These are phyloP conservation scores for Suhomyces guaymorum DNA, from an alignment of 1,139 yeast genomes.

Conservation along the genomic window DNA sequence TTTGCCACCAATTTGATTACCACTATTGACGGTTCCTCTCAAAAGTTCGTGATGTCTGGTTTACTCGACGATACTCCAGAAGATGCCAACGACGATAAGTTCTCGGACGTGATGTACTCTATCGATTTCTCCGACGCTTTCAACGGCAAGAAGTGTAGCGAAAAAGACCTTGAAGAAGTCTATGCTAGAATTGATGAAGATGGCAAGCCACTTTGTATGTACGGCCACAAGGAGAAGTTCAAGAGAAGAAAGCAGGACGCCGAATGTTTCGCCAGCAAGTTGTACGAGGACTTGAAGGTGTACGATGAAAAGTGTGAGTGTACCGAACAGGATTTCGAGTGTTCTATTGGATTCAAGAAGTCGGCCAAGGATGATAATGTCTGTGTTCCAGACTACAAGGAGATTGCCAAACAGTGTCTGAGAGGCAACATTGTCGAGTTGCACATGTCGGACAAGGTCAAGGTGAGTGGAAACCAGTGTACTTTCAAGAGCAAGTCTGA, in stretches of 20 bases:
- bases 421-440: too few species aligned
- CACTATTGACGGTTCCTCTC: constrained; percentile 74
- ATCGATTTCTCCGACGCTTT: constrained; percentile 66
- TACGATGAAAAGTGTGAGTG: constrained; percentile 67
- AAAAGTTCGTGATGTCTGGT: constrained; percentile 60
- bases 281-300: constrained; percentile 59
- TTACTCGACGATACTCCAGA: constrained; percentile 26
- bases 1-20: constrained; percentile 53
- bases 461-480: background rate
- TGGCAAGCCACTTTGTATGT: constrained; percentile 62
- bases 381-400: constrained; percentile 55
- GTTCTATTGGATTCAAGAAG: constrained; percentile 57
- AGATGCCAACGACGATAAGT: constrained; percentile 14
- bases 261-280: constrained; percentile 64
- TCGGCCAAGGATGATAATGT: constrained; percentile 36
- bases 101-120: constrained; percentile 36
- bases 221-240: constrained; percentile 72
- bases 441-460: too few species aligned
- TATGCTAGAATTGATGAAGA: constrained; percentile 53
- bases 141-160: constrained; percentile 50
- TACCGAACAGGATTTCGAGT: constrained; percentile 67
- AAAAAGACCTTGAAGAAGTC: constrained; percentile 68
- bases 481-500: background rate
- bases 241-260: constrained; percentile 68
- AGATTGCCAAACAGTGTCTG: constrained; percentile 34